Evolutionary conservation across 2,329 filamentous ascomycete genomes (phyloP), one percentile per base, ranked within the genome.

Genomic region (Escovopsis sp.): DNA sequence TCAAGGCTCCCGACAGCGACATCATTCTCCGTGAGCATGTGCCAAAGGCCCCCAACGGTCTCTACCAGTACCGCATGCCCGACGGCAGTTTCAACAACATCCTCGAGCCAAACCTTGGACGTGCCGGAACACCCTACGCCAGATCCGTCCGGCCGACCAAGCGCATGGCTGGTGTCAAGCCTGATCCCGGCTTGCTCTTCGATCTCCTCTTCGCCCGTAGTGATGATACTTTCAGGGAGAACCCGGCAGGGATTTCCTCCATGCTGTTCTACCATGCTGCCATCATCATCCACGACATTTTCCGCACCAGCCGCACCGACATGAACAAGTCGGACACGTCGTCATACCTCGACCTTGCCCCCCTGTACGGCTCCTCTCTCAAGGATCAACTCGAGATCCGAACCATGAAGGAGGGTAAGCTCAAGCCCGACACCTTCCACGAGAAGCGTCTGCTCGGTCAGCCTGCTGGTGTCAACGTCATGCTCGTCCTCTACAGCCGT

Each of bases 231-330:
- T 74, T 75, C 47, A 69, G 75, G 47, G 66, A 76, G 43, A 82
- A 85, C 55, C 77, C 80, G 0, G 80, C 80, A 40, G 72, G 75
- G n/a, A 77, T 87, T 35, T 86, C 81, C 0, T 80, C 77, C 51
- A 76, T 85, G 62, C 64, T 88, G 12, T 85, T 85, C 57, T 85
- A 86, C 49, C 65, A 84, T 36, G 83, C 82, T 0, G 76, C 80
- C 6, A 80, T 88, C 52, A 59, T 60, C 41, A 62, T 62, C 11
- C 59, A 62, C 23, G 59, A 60, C 23, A 58, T 61, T 43, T 62
- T 62, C 47, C 52, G 56, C 4, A 61, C 59, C 2, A 75, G 73
- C 50, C 73, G 75, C 26, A 64, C 63, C 5, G 77, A 86, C 55
- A 70, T 67, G 53, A 75, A 73, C 43, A 75, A 72, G 43, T 81